Percentiles rank a stretch among this genome's conserved stretches.
These are phyloP conservation scores for Nitzschia putrida DNA, from an alignment of 108 stramenopile species.

Conservation along the genomic window DNA sequence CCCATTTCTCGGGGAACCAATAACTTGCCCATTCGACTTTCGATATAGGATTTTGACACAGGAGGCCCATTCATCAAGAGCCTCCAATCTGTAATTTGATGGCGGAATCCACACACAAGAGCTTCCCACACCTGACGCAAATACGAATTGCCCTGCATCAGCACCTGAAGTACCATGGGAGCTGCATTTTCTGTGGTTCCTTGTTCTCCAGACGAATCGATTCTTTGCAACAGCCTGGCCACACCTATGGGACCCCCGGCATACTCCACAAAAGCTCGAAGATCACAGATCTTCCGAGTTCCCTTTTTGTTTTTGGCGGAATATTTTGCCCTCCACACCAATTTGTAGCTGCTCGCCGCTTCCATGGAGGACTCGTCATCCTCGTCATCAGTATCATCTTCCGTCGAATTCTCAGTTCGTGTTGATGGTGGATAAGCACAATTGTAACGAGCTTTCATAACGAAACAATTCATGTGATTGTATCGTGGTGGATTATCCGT, in stretches of 20 bases:
- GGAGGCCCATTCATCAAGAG: slow-evolving; percentile 10
- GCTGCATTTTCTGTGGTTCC: not conserved
- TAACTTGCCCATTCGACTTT: slow-evolving; percentile 11
- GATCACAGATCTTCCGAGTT: slow-evolving; percentile 2
- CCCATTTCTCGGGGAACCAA: slow-evolving; percentile 10
- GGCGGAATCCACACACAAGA: slow-evolving; percentile 4
- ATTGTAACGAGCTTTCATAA: slow-evolving; percentile 44
- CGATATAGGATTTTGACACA: slow-evolving; percentile 9
- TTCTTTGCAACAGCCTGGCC: not conserved
- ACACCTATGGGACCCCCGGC: slow-evolving; percentile 25
- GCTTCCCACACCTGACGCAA: slow-evolving; percentile 34
- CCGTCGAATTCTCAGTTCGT: not conserved
- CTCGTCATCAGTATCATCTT: not conserved
- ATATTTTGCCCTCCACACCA: not conserved
- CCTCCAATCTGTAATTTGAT: slow-evolving; percentile 19
- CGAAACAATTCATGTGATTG: slow-evolving; percentile 23
- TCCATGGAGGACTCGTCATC: not conserved
- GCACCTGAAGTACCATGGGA: not conserved
- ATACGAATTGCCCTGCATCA: slow-evolving; percentile 31
- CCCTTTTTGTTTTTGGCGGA: not conserved
- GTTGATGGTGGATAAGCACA: slow-evolving; percentile 14
- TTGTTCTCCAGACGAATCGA: not conserved
- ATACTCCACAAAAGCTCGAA: slow-evolving; percentile 12
- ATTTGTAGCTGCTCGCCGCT: not conserved
- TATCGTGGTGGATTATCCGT: slow-evolving; percentile 5